Evolutionary conservation across 352 stramenopile genomes (phyloP).

Genomic region (Peronospora destructor): DNA sequence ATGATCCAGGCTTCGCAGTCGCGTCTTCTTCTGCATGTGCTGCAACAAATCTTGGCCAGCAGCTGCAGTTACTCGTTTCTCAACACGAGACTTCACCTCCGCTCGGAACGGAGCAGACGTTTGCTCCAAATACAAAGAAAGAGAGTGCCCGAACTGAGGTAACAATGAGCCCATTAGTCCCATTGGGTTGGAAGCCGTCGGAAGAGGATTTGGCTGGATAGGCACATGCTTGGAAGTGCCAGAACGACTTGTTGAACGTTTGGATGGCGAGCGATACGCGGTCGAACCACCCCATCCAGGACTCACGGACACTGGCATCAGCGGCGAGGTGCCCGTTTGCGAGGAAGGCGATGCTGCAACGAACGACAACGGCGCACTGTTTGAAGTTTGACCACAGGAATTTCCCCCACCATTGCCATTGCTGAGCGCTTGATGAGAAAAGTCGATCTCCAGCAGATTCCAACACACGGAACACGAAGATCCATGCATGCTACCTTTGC

Average conservation of each 20-base stretch:
- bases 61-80: slow-evolving; percentile 66
- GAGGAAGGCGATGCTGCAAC: slow-evolving; percentile 19
- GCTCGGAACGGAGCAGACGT: slow-evolving; percentile 57
- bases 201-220: slow-evolving; percentile 75
- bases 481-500: slow-evolving; percentile 35
- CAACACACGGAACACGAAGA: slow-evolving; percentile 46
- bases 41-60: slow-evolving; percentile 67
- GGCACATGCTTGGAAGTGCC: slow-evolving; percentile 43
- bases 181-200: slow-evolving; percentile 65
- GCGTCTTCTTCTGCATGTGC: slow-evolving; percentile 83
- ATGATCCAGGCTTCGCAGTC: slow-evolving; percentile 61
- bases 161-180: slow-evolving; percentile 45
- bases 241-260: slow-evolving; percentile 12
- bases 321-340: slow-evolving; percentile 14
- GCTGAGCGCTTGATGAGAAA: slow-evolving; percentile 49
- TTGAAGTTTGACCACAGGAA: slow-evolving; percentile 12
- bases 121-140: slow-evolving; percentile 71
- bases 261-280: slow-evolving; percentile 20
- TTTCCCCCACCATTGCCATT: slow-evolving; percentile 14
- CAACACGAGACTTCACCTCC: slow-evolving; percentile 63
- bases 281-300: slow-evolving; percentile 16
- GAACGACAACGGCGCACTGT: slow-evolving; percentile 19
- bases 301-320: slow-evolving; percentile 19
- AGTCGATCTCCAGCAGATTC: slow-evolving; percentile 66
- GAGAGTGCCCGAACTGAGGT: slow-evolving; percentile 53